Evolutionary conservation across 2,329 filamentous ascomycete species (phyloP), one percentile per base, ranked within the genome.

Genomic region (Neonectria magnoliae): DNA sequence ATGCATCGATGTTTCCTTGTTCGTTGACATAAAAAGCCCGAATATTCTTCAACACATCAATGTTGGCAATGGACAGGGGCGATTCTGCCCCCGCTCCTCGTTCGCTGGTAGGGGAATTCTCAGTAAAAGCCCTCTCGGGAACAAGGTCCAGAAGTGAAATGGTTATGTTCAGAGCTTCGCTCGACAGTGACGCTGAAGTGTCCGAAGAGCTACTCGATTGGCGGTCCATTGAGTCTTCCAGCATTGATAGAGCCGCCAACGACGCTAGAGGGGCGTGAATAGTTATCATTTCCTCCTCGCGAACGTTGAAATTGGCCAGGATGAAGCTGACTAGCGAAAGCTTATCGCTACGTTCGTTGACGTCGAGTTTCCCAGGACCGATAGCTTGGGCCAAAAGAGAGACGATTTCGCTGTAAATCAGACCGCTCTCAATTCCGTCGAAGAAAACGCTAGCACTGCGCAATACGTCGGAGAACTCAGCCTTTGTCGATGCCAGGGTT

Each of bases 401-500:
- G 60, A 93, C 82, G 60, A 97, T 84, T 75, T 97, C 93, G 52
- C 91, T 90, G 83, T 97, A 99, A 51, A 99, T 97, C 20, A 98
- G 83, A 8, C 92, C 91, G 73, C 94, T 97, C 79, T 99, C 96
- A 42, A 98, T 95, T 5, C 95, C 95, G 76, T 99, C 96, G 71
- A 99, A 99, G 80, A 99, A 99, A 44, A 96, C 91, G 75, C 92
- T 97, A 5, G 95, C 96, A 76, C 95, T 98, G 70, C 93, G 90
- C 70, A 98, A 85, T 3, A 98, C 94, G 77, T 99, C 96, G 14
- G 89, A 85, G 66, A 96, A 93, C 62, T 95, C 89, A 7, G 86
- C 80, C 73, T 91, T 91, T n/a, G 85, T 85, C 1, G 85, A 79
- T 11, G 91, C 88, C 56, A 82, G 83, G 27, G 83, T 81, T 77